Evolutionary conservation across 768 basidiomycete species (phyloP), one percentile per base, ranked within the genome.

Genomic region (Hirschioporus abietinus): DNA sequence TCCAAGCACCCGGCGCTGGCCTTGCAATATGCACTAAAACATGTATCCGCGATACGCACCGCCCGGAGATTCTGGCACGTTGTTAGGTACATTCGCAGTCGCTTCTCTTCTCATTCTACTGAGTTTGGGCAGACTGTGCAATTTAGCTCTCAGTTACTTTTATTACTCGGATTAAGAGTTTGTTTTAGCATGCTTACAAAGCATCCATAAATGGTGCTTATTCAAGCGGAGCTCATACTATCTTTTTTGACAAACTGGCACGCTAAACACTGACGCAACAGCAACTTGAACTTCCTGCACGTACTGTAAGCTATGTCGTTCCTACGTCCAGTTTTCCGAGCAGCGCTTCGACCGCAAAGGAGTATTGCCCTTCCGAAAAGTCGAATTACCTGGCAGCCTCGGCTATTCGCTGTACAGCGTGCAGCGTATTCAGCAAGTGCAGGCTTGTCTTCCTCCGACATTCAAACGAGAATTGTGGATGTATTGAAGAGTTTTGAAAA

Each of bases 401-500:
- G 20, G 30, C 15, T 34, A 15, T 35, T 36, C 18, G 25, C 35
- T 1, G 17, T 42, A n/a, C 76, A 74, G 66, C 79, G 81, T 66
- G 86, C 84, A 36, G 72, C 77, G 67, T 94, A 88, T 79, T 88
- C 92, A 3, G 85, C 89, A 35, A 85, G 84, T 25, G 84, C 86
- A 27, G 84, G 84, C 42, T 83, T 95, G 68, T 83, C 86, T 64
- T 84, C 83, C 75, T 85, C 88, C 60, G 81, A 82, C 71, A 91
- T 97, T 73, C 82, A 89, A 74, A 76, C 82, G 71, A 87, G 95
- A 71, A 86, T 97, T 63, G 74, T 93, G 67, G 91, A 94, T 67
- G 89, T 95, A 61, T 78, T 97, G 76, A 91, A 91, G 81, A 86
- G 87, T 24, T 96, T 94, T 76, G 95, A 96, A 77, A 95, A 95